Conservation (phyloP, 441 rosid genomes). For the Caryocar brasiliense region DNA sequence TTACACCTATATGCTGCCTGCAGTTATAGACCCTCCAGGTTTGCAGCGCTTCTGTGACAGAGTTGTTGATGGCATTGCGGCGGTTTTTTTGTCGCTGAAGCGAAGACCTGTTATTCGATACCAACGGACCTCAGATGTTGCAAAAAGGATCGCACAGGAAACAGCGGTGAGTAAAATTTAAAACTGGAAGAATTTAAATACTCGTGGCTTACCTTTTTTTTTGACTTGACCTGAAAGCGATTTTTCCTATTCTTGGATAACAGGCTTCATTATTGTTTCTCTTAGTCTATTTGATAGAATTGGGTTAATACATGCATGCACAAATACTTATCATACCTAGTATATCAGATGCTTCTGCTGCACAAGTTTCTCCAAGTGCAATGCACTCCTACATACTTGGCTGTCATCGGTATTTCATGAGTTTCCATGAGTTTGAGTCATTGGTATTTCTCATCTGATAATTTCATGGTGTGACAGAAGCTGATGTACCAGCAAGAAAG, state of each 20-base stretch:
- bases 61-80: slow-evolving; percentile 79
- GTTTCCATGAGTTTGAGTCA: too few species aligned
- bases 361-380: too few species aligned
- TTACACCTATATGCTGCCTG: slow-evolving; percentile 83
- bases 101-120: slow-evolving; percentile 87
- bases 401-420: too few species aligned
- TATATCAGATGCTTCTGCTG: too few species aligned
- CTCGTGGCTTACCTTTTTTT: not conserved
- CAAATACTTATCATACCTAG: too few species aligned
- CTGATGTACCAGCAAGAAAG: slow-evolving; percentile 96
- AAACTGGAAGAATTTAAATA: not conserved
- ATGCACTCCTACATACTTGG: too few species aligned
- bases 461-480: slow-evolving; percentile 61
- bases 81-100: slow-evolving; percentile 75
- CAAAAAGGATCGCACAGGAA: slow-evolving; percentile 95
- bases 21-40: slow-evolving; percentile 81
- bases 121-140: slow-evolving; percentile 86
- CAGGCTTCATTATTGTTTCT: not conserved
- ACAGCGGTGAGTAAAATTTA: slow-evolving; percentile 52
- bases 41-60: slow-evolving; percentile 77
- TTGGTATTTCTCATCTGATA: too few species aligned
- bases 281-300: not conserved
- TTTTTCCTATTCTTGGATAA: not conserved
- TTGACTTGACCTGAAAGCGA: not conserved
- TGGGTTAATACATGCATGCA: too few species aligned